Conservation (phyloP, 495 filamentous ascomycete genomes). For the Penicillium pancosmium region DNA sequence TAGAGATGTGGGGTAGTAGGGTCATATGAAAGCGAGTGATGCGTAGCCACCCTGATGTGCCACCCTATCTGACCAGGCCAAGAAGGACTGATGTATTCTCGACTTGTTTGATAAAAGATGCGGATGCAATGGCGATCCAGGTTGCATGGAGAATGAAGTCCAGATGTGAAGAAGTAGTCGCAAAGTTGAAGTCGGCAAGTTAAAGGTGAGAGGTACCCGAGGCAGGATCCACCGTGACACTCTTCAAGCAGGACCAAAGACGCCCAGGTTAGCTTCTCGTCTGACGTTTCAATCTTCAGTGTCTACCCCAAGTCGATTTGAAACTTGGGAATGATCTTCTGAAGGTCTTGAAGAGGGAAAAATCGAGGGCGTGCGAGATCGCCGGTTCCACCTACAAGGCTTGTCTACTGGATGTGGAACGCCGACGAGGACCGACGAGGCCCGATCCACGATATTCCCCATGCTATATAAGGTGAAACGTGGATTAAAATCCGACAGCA, state of each 20-base stretch:
- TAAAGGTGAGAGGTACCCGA: no score
- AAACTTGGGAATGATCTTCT: not conserved
- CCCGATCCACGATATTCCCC: constrained; percentile 14
- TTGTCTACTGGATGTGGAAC: constrained; percentile 13
- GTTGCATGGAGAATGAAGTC: not conserved
- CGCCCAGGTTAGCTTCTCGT: not conserved
- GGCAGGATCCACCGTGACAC: not conserved
- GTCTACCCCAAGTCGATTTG: not conserved
- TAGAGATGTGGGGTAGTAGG: no score
- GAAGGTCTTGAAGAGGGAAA: not conserved
- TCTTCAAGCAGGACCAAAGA: not conserved
- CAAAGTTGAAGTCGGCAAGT: not conserved
- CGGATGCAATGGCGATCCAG: not conserved
- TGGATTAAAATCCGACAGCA: constrained; percentile 21
- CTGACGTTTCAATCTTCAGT: no score
- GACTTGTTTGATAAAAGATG: not conserved
- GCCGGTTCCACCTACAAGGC: constrained; percentile 9
- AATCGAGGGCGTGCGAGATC: not conserved
- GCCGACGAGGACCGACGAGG: constrained; percentile 26
- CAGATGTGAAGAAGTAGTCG: not conserved
- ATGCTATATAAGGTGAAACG: constrained; percentile 2
- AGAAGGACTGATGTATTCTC: no score
- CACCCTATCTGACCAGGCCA: no score
- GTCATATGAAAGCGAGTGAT: no score
- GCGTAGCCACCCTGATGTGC: no score